Conservation (phyloP, 75 land plant genomes). For the Cryptomeria japonica region DNA sequence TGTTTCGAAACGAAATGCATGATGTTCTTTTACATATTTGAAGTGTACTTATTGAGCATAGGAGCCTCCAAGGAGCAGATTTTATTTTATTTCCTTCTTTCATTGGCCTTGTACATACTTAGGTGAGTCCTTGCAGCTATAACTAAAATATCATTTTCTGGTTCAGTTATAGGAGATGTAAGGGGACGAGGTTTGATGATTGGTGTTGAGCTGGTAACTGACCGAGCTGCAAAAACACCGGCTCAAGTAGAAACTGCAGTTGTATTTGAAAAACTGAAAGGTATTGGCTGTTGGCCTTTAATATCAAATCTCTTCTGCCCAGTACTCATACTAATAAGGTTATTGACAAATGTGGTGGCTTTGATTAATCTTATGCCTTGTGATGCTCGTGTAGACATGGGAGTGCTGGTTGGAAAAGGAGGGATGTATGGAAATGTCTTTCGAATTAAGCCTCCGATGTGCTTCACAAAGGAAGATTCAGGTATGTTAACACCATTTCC, state of each 20-base stretch:
- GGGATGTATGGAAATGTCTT: constrained; percentile 91
- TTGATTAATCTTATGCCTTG: neutral
- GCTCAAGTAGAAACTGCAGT: constrained; percentile 72
- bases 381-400: constrained; percentile 57
- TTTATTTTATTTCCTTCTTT: neutral
- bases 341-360: neutral
- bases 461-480: constrained; percentile 93
- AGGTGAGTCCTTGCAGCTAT: neutral
- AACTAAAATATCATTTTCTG: neutral
- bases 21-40: neutral
- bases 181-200: constrained; percentile 95
- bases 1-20: neutral
- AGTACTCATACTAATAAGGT: neutral
- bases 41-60: neutral
- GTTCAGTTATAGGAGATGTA: constrained; percentile 93
- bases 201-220: constrained; percentile 94
- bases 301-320: neutral
- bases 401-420: constrained; percentile 90
- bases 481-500: constrained; percentile 36
- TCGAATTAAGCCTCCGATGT: constrained; percentile 97
- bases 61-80: neutral
- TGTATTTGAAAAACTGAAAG: constrained; percentile 85
- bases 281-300: constrained; percentile 25
- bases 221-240: constrained; percentile 80
- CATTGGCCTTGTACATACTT: neutral